These are phyloP conservation scores for Colletotrichum musae DNA, from an alignment of 2,329 filamentous ascomycete species.

Conservation along the genomic window DNA sequence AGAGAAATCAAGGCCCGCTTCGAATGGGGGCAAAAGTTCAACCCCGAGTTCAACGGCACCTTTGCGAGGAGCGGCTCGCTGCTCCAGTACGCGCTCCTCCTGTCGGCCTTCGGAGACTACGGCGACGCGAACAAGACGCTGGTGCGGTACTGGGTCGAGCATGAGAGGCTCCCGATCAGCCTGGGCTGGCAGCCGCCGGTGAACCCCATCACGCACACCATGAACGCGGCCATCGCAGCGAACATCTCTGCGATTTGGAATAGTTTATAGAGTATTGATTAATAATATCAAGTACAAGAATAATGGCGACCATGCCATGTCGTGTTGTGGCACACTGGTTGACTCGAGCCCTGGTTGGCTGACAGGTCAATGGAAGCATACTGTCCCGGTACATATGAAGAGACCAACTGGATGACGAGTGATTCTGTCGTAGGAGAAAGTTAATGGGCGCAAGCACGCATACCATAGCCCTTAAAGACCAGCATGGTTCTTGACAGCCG, in stretches of 20 bases:
- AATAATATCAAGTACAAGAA: neutral
- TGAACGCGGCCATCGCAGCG: conserved; percentile 18
- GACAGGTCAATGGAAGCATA: too few relatives aligned
- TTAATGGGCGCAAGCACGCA: too few relatives aligned
- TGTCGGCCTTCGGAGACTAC: conserved; percentile 19
- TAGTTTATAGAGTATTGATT: neutral
- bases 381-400: too few relatives aligned
- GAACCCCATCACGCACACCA: neutral
- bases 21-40: conserved; percentile 42
- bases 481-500: too few relatives aligned
- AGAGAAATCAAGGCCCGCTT: conserved; percentile 45
- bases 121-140: conserved; percentile 11
- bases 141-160: conserved; percentile 19
- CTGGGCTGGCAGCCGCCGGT: conserved; percentile 8
- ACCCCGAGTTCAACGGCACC: conserved; percentile 44
- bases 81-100: conserved; percentile 9
- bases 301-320: too few relatives aligned
- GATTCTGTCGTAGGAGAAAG: too few relatives aligned
- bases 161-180: conserved; percentile 15
- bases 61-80: conserved; percentile 29
- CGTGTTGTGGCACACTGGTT: too few relatives aligned
- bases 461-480: too few relatives aligned
- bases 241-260: conserved; percentile 16
- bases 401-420: too few relatives aligned
- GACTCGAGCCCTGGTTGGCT: too few relatives aligned